These are phyloP conservation scores for Lizonia empirigonia DNA, from an alignment of 2,329 filamentous ascomycete genomes.

Conservation along the genomic window DNA sequence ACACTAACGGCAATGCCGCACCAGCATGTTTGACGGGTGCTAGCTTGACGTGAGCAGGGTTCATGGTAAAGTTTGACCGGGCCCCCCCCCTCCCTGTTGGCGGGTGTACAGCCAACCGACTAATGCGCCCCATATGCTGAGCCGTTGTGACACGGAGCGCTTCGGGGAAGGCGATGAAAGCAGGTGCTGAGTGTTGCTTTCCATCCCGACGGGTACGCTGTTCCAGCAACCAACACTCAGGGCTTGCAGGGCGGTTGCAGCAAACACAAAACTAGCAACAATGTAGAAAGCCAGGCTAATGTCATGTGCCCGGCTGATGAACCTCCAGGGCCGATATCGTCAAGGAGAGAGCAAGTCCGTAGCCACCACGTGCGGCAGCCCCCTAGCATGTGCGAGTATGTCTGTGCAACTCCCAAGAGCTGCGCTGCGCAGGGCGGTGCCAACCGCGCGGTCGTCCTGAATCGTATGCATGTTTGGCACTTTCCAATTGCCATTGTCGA, in stretches of 20 bases:
- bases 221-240: constrained; percentile 1
- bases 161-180: constrained; percentile 7
- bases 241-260: constrained; percentile 1
- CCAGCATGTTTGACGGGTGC: constrained; percentile 24
- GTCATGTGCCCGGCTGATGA: constrained; percentile 26
- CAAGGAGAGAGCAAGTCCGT: constrained; percentile 11
- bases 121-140: constrained; percentile 4
- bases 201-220: not conserved
- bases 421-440: constrained; percentile 21
- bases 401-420: constrained; percentile 26
- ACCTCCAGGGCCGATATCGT: constrained; percentile 14
- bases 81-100: constrained; percentile 16
- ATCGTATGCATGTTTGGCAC: constrained; percentile 14
- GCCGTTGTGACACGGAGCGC: constrained; percentile 12
- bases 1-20: constrained; percentile 24
- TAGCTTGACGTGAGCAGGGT: constrained; percentile 24
- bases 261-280: not conserved
- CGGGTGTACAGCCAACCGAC: constrained; percentile 23
- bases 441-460: constrained; percentile 19
- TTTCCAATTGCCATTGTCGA: no score
- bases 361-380: constrained; percentile 31
- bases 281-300: constrained; percentile 7
- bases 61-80: constrained; percentile 19
- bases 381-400: constrained; percentile 17
- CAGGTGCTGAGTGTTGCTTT: not conserved